Conservation (phyloP, 768 basidiomycete species). For the Phaffia australis region DNA sequence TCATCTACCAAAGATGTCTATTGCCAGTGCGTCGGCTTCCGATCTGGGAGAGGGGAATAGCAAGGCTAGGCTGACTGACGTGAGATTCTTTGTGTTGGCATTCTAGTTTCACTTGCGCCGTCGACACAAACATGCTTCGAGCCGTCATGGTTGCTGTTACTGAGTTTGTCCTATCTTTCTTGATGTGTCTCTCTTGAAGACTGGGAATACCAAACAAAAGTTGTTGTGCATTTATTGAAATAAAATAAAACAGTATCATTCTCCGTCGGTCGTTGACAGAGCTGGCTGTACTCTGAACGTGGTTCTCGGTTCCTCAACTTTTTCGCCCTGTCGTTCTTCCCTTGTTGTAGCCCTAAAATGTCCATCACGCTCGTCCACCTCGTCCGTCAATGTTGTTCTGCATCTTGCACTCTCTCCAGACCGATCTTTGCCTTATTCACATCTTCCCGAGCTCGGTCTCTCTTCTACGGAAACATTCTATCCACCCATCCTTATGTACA, state of each 20-base stretch:
- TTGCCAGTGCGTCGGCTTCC: conserved; percentile 59
- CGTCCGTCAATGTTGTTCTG: too few species aligned
- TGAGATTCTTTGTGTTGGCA: conserved; percentile 2
- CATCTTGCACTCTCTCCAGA: too few species aligned
- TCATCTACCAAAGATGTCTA: conserved; percentile 83
- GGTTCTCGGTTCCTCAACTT: not conserved
- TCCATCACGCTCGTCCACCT: too few species aligned
- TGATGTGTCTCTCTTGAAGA: not conserved
- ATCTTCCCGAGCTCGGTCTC: too few species aligned
- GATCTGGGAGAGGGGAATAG: not conserved
- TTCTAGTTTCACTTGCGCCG: conserved; percentile 67
- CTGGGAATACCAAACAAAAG: not conserved
- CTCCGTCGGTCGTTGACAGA: conserved; percentile 22
- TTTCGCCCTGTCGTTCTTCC: too few species aligned
- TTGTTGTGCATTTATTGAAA: not conserved
- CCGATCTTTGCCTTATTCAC: too few species aligned
- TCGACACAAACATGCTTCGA: conserved; percentile 73
- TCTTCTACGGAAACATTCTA: too few species aligned
- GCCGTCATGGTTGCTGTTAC: conserved; percentile 86
- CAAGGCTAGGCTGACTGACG: conserved; percentile 20
- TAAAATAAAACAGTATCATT: conserved; percentile 10
- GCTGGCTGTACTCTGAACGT: conserved; percentile 22
- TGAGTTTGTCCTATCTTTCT: conserved; percentile 26
- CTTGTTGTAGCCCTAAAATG: too few species aligned
- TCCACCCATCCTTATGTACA: too few species aligned